Conservation (phyloP, 176 grass and related monocot species). For the Carex scoparia region DNA sequence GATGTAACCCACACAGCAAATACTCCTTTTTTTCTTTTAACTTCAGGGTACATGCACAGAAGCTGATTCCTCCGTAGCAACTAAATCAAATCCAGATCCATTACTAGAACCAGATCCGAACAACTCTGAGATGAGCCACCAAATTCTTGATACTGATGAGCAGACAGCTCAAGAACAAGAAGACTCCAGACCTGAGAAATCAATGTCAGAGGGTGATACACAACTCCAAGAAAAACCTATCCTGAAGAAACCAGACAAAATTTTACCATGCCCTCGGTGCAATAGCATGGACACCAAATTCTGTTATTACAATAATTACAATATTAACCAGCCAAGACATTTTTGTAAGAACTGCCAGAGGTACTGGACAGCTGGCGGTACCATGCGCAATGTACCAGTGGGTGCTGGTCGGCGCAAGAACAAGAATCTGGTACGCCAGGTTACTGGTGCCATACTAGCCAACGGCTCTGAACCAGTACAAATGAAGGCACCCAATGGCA, state of each 20-base stretch:
- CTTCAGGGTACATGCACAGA: slow-evolving; percentile 34
- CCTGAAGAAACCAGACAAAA: slow-evolving; percentile 54
- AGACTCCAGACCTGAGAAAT: slow-evolving; percentile 32
- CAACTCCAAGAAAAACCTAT: slow-evolving; percentile 21
- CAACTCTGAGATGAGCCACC: slow-evolving; percentile 23
- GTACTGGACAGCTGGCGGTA: slow-evolving; percentile 82
- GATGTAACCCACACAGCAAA: background rate
- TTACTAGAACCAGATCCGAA: slow-evolving; percentile 7
- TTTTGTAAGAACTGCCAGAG: slow-evolving; percentile 78
- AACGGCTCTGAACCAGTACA: slow-evolving; percentile 56
- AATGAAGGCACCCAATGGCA: slow-evolving; percentile 35
- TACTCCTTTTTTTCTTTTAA: background rate
- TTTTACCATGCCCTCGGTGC: slow-evolving; percentile 73
- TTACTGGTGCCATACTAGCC: slow-evolving; percentile 2
- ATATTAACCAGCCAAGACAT: slow-evolving; percentile 83
- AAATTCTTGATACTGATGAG: slow-evolving; percentile 8
- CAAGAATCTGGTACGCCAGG: slow-evolving; percentile 32
- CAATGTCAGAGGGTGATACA: background rate
- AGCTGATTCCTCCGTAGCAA: slow-evolving; percentile 23
- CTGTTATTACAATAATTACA: slow-evolving; percentile 96
- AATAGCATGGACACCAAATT: slow-evolving; percentile 94
- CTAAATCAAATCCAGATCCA: slow-evolving; percentile 15
- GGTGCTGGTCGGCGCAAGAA: slow-evolving; percentile 77
- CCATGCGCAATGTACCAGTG: slow-evolving; percentile 71
- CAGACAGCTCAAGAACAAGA: slow-evolving; percentile 21